Evolutionary conservation across 495 filamentous ascomycete genomes (phyloP).

Genomic region (Xylaria telfairii): DNA sequence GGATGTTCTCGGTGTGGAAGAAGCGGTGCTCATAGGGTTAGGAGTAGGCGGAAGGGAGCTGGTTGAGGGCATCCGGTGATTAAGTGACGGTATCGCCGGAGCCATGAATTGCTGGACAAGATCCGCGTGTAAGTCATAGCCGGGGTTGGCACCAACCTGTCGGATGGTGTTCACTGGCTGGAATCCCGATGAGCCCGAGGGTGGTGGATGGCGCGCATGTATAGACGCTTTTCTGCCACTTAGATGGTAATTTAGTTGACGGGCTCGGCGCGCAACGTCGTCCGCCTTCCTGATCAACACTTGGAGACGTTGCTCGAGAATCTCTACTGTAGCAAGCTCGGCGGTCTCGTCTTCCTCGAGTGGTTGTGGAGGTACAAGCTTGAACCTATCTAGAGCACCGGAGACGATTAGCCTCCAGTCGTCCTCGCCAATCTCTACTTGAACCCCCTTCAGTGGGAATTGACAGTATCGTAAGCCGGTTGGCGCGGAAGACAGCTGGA

Average conservation of each 20-base stretch:
- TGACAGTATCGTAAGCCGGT: slow-evolving; percentile 72
- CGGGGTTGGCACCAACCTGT: slow-evolving; percentile 33
- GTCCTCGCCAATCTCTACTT: slow-evolving; percentile 86
- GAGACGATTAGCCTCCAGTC: slow-evolving; percentile 82
- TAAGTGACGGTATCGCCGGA: slow-evolving; percentile 29
- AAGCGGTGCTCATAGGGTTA: slow-evolving; percentile 34
- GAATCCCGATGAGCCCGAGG: slow-evolving; percentile 32
- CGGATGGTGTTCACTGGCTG: slow-evolving; percentile 36
- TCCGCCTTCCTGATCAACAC: slow-evolving; percentile 80
- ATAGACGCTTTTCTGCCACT: slow-evolving; percentile 78
- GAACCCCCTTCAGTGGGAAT: slow-evolving; percentile 79
- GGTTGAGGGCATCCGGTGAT: slow-evolving; percentile 36
- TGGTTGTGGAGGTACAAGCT: slow-evolving; percentile 71
- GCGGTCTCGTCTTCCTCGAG: slow-evolving; percentile 86
- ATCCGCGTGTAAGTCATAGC: slow-evolving; percentile 48
- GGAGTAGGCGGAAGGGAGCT: slow-evolving; percentile 40
- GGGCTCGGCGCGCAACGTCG: slow-evolving; percentile 75
- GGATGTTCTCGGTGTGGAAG: slow-evolving; percentile 37
- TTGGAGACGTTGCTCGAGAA: slow-evolving; percentile 76
- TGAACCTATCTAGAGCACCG: slow-evolving; percentile 82
- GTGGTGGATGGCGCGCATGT: slow-evolving; percentile 37
- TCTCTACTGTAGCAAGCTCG: slow-evolving; percentile 82
- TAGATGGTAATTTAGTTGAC: slow-evolving; percentile 82
- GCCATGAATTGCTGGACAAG: slow-evolving; percentile 51
- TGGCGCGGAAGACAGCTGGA: slow-evolving; percentile 71